A percentile compares a stretch with the other conserved stretches of the same genome.
These are phyloP conservation scores for Angophora floribunda DNA, from an alignment of 345 rosid genomes.

Conservation along the genomic window DNA sequence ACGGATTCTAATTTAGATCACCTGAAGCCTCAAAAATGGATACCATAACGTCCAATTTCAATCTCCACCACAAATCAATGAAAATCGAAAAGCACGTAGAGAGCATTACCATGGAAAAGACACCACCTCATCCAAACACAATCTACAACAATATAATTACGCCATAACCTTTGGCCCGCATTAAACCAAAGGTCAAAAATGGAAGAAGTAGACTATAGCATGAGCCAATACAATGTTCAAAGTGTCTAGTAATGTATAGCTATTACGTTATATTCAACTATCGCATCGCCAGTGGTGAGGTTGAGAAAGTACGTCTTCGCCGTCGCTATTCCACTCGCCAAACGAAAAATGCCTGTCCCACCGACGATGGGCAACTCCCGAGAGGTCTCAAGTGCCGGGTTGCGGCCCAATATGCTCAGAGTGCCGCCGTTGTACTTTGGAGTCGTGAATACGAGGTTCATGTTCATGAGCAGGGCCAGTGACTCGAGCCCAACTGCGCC, in stretches of 20 bases:
- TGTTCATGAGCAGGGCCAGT: neutral
- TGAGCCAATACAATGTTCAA: neutral
- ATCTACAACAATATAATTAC: neutral
- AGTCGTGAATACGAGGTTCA: constrained; percentile 41
- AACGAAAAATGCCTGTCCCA: constrained; percentile 51
- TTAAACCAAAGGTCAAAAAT: neutral
- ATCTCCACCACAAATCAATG: neutral
- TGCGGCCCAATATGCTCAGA: constrained; percentile 37
- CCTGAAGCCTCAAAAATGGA: neutral
- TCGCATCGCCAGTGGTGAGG: constrained; percentile 38
- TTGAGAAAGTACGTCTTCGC: constrained; percentile 38
- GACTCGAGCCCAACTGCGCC: neutral
- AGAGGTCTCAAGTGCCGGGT: neutral
- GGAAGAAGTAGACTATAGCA: neutral
- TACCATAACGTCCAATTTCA: neutral
- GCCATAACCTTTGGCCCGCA: neutral
- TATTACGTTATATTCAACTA: constrained; percentile 61
- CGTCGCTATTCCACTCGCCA: constrained; percentile 56
- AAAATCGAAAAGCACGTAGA: neutral
- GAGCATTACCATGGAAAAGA: neutral
- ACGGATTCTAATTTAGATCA: neutral
- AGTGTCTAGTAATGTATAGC: constrained; percentile 20
- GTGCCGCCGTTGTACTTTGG: constrained; percentile 58
- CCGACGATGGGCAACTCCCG: constrained; percentile 22
- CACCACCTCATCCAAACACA: neutral